Conservation (phyloP, 2,329 filamentous ascomycete genomes). For the Fusarium torreyae region DNA sequence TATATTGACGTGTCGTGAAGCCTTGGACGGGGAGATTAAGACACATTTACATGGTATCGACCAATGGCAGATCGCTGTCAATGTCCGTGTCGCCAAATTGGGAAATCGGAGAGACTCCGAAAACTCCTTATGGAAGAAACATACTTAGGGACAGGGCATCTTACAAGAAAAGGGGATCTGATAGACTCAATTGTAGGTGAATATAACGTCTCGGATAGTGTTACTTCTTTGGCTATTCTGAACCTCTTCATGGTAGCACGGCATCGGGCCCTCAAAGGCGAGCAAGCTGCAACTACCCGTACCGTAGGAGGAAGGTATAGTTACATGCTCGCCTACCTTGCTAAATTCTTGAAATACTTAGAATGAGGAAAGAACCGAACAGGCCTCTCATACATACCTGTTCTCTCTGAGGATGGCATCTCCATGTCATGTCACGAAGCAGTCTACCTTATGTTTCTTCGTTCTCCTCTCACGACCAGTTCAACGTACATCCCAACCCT, state of each 20-base stretch:
- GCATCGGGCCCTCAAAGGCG: background rate
- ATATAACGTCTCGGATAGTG: background rate
- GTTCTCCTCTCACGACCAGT: background rate
- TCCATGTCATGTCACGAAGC: background rate
- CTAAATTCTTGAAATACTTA: background rate
- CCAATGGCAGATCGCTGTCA: slow-evolving; percentile 31
- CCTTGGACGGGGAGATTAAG: background rate
- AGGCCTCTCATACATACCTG: background rate
- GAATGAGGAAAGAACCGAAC: background rate
- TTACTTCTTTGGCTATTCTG: background rate
- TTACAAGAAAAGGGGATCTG: background rate
- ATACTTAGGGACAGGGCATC: background rate
- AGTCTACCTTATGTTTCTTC: background rate
- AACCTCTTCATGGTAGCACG: no score
- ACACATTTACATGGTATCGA: background rate
- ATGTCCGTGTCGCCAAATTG: slow-evolving; percentile 16
- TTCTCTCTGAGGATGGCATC: background rate
- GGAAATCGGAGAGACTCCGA: slow-evolving; percentile 47
- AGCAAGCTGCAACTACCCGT: slow-evolving; percentile 8
- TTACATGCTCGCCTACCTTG: background rate
- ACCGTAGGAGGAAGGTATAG: background rate
- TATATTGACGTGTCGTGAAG: background rate
- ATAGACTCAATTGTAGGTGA: background rate
- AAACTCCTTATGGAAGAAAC: slow-evolving; percentile 40
- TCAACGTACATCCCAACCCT: background rate